Conservation (phyloP, 495 filamentous ascomycete genomes). For the Aspergillus leporis region DNA sequence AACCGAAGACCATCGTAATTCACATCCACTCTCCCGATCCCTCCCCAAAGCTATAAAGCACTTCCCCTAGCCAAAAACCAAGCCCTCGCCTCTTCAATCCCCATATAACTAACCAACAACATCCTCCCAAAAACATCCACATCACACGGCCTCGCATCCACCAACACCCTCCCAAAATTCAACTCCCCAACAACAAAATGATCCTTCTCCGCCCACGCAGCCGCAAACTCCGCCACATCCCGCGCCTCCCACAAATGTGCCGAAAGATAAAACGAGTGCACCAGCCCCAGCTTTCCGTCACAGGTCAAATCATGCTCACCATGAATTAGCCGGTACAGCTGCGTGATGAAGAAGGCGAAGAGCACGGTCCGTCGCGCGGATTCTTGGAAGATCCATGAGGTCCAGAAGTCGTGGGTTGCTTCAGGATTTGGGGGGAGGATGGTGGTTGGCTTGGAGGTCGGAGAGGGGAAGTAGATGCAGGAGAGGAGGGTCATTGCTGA, state of each 20-base stretch:
- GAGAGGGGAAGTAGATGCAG: slow-evolving; percentile 23
- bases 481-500: slow-evolving; percentile 21
- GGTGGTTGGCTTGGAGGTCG: slow-evolving; percentile 2
- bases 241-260: slow-evolving; percentile 49
- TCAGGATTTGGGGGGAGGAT: slow-evolving; percentile 20
- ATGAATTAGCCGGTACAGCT: slow-evolving; percentile 38
- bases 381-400: slow-evolving; percentile 47
- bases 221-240: slow-evolving; percentile 45
- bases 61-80: slow-evolving; percentile 43
- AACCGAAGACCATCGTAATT: not conserved
- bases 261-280: slow-evolving; percentile 45
- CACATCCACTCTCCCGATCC: too few relatives aligned
- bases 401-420: slow-evolving; percentile 39
- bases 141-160: slow-evolving; percentile 40
- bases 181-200: slow-evolving; percentile 44
- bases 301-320: slow-evolving; percentile 26
- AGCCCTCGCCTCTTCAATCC: slow-evolving; percentile 41
- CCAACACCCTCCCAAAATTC: slow-evolving; percentile 35
- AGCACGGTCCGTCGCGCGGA: slow-evolving; percentile 49
- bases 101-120: slow-evolving; percentile 41
- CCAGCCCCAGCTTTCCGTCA: slow-evolving; percentile 33
- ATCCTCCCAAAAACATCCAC: slow-evolving; percentile 51
- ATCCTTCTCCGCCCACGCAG: slow-evolving; percentile 46
- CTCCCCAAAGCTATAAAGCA: slow-evolving; percentile 26
- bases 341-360: slow-evolving; percentile 38